phyloP scores from a whole-genome alignment of 1,284 basidiomycete species.

The Chalciporus piperatoides region DNA sequence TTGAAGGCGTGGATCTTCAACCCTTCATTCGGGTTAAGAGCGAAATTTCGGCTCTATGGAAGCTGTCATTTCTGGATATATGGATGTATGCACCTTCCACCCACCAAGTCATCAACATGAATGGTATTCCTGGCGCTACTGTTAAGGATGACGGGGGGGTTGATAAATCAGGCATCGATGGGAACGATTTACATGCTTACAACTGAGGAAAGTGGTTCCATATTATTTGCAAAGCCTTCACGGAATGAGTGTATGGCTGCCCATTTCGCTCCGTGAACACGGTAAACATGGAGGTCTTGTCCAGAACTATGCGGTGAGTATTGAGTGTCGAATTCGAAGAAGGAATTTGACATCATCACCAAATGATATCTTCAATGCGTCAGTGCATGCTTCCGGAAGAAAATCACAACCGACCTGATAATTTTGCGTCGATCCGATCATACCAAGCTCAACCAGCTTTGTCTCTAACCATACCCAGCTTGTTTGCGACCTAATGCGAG shows the following conservation, averaged over 20 bases:
- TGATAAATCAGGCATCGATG: neutral
- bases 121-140: constrained; percentile 77
- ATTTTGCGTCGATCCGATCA: constrained; percentile 67
- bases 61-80: neutral
- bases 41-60: constrained; percentile 74
- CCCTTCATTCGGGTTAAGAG: constrained; percentile 80
- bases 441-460: constrained; percentile 84
- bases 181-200: constrained; percentile 38
- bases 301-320: constrained; percentile 53
- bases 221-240: constrained; percentile 82
- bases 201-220: constrained; percentile 84
- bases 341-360: constrained; percentile 35
- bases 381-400: constrained; percentile 2
- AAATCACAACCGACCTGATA: constrained; percentile 56
- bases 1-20: constrained; percentile 83
- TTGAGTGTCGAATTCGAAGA: neutral
- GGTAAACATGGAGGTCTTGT: constrained; percentile 87
- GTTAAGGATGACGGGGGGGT: neutral
- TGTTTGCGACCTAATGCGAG: constrained; percentile 65
- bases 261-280: constrained; percentile 75
- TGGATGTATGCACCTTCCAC: constrained; percentile 14
- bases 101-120: constrained; percentile 82
- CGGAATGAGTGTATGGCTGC: constrained; percentile 75
- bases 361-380: constrained; percentile 49
- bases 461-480: constrained; percentile 91